Base-by-base conservation (phyloP, 2,329 filamentous ascomycete genomes). In the Colletotrichum gloeosporioides region DNA sequence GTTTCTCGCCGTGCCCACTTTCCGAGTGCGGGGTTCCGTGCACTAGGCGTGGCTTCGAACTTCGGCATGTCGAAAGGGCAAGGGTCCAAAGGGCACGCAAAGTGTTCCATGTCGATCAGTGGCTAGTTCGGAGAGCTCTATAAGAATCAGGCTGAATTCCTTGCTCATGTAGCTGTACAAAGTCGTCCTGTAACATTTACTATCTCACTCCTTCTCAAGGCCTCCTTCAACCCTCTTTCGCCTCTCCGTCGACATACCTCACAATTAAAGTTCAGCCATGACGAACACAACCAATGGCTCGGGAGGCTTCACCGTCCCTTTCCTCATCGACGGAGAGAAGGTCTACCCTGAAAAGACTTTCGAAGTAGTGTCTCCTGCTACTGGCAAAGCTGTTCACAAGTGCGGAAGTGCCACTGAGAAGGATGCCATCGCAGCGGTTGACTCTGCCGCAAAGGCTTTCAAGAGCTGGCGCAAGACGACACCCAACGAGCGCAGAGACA, bases 391-490 rank as follows among this genome's bases (percentile, higher is more conserved):
- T 53, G 87, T 92, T 81, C 86, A 90, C 77, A 87, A 89, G 73
- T 91, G 90, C 73, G 88, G 89, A 39, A 91, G 82, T 49, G 91
- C 91, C 1, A 86, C 89, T 53, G 90, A 89, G 66, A 82, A 85
- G 7, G 86, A 89, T 71, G 92, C 91, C 9, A 83, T 90, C 16
- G 84, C 87, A 8, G 89, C 92, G 4, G 80, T 87, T 55, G 78
- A 81, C 25, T 81, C 85, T 2, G 93, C 93, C 1, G 85, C 91
- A 53, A 85, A 87, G 39, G 93, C 94, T 0, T 92, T 93, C 82
- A 89, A 88, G 27, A 83, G 88, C 76, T 95, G 94, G 94, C 87
- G 89, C 34, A 88, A 89, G 78, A 90, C 89, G 6, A 92, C 91
- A 75, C 89, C 91, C 0, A 80, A 86, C 9, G 82, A 87, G 12